A percentile compares a stretch with the other conserved stretches of the same genome.
Evolutionary conservation across 352 stramenopile genomes (phyloP).

Genomic region (Phytophthora sp.): DNA sequence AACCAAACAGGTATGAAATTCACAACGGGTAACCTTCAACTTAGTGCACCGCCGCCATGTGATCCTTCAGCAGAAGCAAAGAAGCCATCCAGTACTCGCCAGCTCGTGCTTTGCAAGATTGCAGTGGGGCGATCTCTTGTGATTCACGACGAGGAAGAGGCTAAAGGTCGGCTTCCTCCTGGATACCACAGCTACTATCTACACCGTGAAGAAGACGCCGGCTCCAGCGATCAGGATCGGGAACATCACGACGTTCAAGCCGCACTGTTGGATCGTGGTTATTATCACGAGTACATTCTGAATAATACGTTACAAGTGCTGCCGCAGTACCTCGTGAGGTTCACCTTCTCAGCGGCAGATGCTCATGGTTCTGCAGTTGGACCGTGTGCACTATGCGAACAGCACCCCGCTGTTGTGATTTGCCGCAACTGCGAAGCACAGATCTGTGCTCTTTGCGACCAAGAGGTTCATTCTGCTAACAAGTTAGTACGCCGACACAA

Average conservation of each 20-base stretch:
- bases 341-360: conserved; percentile 48
- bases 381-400: conserved; percentile 71
- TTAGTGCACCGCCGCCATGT: conserved; percentile 23
- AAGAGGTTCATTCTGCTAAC: conserved; percentile 81
- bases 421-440: conserved; percentile 74
- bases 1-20: conserved; percentile 68
- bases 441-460: conserved; percentile 70
- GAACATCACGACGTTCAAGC: conserved; percentile 13
- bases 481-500: conserved; percentile 80
- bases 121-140: conserved; percentile 66
- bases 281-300: conserved; percentile 84
- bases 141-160: conserved; percentile 53
- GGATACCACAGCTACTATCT: conserved; percentile 84
- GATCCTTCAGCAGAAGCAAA: conserved; percentile 17
- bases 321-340: conserved; percentile 75
- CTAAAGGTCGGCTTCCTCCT: conserved; percentile 43
- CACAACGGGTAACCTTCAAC: conserved; percentile 61
- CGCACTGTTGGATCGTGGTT: conserved; percentile 36
- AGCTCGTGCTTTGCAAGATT: conserved; percentile 81
- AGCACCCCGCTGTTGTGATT: conserved; percentile 45
- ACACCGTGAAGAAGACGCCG: conserved; percentile 13
- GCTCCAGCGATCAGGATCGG: conserved; percentile 7
- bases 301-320: conserved; percentile 67
- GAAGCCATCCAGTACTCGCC: conserved; percentile 37
- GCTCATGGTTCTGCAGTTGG: conserved; percentile 27